Conservation (phyloP, 2,329 filamentous ascomycete genomes). For the Aureobasidium mangrovei region DNA sequence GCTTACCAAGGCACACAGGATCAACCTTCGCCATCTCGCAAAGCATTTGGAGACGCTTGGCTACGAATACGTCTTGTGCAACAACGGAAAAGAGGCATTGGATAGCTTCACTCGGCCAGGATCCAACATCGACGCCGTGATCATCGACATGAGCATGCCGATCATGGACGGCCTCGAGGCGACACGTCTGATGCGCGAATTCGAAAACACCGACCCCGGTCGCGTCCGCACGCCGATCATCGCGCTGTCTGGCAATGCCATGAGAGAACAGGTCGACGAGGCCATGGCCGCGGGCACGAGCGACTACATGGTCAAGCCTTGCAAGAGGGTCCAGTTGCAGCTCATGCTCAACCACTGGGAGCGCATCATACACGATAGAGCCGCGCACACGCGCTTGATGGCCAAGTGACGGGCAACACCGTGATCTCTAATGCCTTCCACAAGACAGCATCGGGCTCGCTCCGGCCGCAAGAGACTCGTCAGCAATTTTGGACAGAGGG, state of each 20-base stretch:
- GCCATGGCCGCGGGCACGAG: conserved; percentile 13
- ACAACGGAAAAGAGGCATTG: conserved; percentile 14
- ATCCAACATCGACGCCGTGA: conserved; percentile 4
- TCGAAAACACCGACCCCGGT: neutral
- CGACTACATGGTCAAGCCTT: conserved; percentile 15
- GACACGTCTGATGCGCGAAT: conserved; percentile 9
- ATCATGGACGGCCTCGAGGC: conserved; percentile 14
- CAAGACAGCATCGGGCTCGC: no score
- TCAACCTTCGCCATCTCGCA: conserved; percentile 13
- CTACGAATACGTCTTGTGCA: conserved; percentile 9
- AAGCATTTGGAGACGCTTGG: conserved; percentile 10
- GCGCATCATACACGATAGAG: conserved; percentile 3
- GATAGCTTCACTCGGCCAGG: conserved; percentile 1
- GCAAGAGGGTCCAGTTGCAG: conserved; percentile 8
- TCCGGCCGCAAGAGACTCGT: no score
- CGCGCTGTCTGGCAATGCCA: conserved; percentile 14
- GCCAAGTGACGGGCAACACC: neutral
- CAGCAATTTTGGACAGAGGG: no score
- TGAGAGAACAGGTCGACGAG: conserved; percentile 13
- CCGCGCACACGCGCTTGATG: conserved; percentile 1
- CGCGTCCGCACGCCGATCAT: conserved; percentile 9
- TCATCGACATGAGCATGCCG: conserved; percentile 15
- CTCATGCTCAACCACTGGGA: conserved; percentile 13
- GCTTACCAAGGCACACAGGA: neutral
- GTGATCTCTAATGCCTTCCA: no score